Base-by-base conservation (phyloP, 208 protist species). In the Acanthamoeba castellanii region DNA sequence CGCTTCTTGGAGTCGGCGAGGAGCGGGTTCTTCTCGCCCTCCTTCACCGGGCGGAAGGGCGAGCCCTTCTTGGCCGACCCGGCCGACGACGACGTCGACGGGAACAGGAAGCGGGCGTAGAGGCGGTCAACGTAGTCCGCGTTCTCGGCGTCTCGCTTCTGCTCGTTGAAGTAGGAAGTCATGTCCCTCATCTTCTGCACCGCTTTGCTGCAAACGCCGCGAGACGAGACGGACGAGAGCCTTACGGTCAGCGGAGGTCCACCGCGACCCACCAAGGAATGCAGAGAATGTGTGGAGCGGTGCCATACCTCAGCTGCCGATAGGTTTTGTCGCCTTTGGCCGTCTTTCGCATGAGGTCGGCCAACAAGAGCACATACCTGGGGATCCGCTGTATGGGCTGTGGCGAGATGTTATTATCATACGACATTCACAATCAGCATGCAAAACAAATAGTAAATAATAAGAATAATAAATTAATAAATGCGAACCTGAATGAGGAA, bases 101-200 rank as follows among this genome's bases (percentile, higher is more conserved):
- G 78, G n/a, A 87, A 87, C 47, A 87, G 20, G 47, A 87, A 87
- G 47, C 78, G 78, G 2, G 47, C 37, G 47, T 87, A 87, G 25
- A 87, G 78, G 16, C 78, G 78, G 16, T 87, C 85, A 4, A 92
- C 59, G 34, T 92, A 92, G 61, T 92, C 85, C 0, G 61, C 52
- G 22, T 92, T 92, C 85, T 92, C 85, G 59, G 85, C 85, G 27
- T 92, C 85, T 47, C 85, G 52, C 85, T 92, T 92, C 85, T 92
- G 85, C 27, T 92, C 85, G 85, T 92, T 92, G 37, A 92, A 66
- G 37, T 74, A 92, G 9, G 52, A 66, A 3, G 85, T 92, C 59
- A 74, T 92, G 59, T 92, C 85, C 37, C 78, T 27, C 78, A 87
- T 87, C 50, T 87, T 87, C n/a, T 87, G 78, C 50, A 87, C 78